Evolutionary conservation across 1,284 basidiomycete genomes (phyloP).

Genomic region (Neolentinus lepideus): DNA sequence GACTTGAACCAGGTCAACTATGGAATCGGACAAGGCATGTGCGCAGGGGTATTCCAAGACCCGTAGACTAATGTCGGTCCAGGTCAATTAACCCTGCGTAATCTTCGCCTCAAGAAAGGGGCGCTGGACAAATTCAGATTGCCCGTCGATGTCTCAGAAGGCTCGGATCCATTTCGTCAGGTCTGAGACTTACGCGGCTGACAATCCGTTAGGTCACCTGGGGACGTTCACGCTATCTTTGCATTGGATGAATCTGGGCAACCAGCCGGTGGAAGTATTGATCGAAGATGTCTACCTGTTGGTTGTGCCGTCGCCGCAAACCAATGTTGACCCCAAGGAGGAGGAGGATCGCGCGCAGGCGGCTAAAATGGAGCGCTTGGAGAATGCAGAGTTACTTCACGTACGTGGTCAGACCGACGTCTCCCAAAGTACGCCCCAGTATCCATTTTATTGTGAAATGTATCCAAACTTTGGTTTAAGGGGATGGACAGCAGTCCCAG

Average conservation of each 20-base stretch:
- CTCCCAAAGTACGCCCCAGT: slow-evolving; percentile 32
- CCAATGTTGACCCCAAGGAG: slow-evolving; percentile 74
- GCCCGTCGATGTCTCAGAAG: slow-evolving; percentile 95
- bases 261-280: slow-evolving; percentile 87
- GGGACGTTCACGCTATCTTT: slow-evolving; percentile 90
- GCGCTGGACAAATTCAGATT: slow-evolving; percentile 95
- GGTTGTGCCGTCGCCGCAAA: slow-evolving; percentile 77
- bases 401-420: slow-evolving; percentile 56
- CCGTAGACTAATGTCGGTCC: slow-evolving; percentile 5
- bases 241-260: slow-evolving; percentile 94
- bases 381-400: slow-evolving; percentile 85
- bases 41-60: background rate
- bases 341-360: slow-evolving; percentile 81
- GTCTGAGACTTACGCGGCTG: background rate
- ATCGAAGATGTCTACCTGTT: slow-evolving; percentile 96
- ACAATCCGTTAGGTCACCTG: slow-evolving; percentile 65
- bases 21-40: slow-evolving; percentile 83
- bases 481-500: slow-evolving; percentile 71
- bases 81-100: slow-evolving; percentile 83
- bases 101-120: slow-evolving; percentile 87
- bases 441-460: background rate
- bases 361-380: slow-evolving; percentile 83
- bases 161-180: slow-evolving; percentile 27
- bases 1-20: slow-evolving; percentile 94
- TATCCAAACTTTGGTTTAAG: slow-evolving; percentile 20